These are phyloP conservation scores for Picochlorum sp. DNA, from an alignment of 139 green algal species.

Conservation along the genomic window DNA sequence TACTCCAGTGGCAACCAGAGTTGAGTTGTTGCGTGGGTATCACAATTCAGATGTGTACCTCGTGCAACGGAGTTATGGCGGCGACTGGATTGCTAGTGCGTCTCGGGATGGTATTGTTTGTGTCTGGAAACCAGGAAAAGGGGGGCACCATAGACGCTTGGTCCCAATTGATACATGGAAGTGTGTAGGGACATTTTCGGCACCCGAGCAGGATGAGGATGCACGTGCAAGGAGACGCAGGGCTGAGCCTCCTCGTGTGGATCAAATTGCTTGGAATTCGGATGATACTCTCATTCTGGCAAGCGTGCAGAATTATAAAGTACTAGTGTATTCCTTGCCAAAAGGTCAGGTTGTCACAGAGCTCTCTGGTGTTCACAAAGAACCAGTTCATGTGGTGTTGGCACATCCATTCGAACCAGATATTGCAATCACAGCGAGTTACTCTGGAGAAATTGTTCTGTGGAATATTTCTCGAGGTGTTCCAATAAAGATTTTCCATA, in stretches of 20 bases:
- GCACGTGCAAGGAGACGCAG: conserved; percentile 23
- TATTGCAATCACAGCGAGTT: conserved; percentile 57
- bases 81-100: conserved; percentile 49
- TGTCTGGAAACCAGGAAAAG: conserved; percentile 30
- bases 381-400: conserved; percentile 54
- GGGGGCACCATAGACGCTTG: background rate
- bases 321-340: conserved; percentile 43
- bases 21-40: conserved; percentile 12
- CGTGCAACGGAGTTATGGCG: conserved; percentile 53
- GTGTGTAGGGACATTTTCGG: conserved; percentile 28
- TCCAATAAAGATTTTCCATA: conserved; percentile 38
- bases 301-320: conserved; percentile 37
- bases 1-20: background rate
- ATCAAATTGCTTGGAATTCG: conserved; percentile 53
- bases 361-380: conserved; percentile 37
- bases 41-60: conserved; percentile 59
- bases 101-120: conserved; percentile 61
- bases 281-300: conserved; percentile 49
- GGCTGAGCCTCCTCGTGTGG: conserved; percentile 35
- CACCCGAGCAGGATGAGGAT: conserved; percentile 30
- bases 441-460: conserved; percentile 57
- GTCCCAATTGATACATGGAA: conserved; percentile 38
- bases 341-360: conserved; percentile 25
- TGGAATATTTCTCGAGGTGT: conserved; percentile 47
- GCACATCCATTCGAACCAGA: conserved; percentile 50